A percentile compares a stretch with the other conserved stretches of the same genome.
phyloP scores from a whole-genome alignment of 2,329 filamentous ascomycete species.

The Amphichorda felina region DNA sequence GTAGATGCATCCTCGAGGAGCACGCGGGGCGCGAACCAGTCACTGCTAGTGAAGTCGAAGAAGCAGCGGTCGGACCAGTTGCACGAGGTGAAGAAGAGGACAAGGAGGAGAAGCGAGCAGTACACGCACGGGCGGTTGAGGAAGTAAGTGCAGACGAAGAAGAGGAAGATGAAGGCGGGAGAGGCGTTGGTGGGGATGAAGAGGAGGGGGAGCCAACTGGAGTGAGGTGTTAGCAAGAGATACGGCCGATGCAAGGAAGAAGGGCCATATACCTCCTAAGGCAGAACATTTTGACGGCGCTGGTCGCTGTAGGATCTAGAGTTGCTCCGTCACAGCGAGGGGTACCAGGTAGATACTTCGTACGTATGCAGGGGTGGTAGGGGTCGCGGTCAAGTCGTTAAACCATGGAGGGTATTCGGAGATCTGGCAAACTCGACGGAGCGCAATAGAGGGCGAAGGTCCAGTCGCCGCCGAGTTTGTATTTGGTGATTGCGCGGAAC shows the following conservation, averaged over 20 bases:
- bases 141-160: slow-evolving; percentile 89
- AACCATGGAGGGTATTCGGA: no score
- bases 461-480: no score
- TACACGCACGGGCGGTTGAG: slow-evolving; percentile 95
- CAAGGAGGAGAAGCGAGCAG: slow-evolving; percentile 89
- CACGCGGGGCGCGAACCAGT: slow-evolving; percentile 82
- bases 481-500: no score
- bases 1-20: neutral
- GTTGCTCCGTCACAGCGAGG: no score
- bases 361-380: no score
- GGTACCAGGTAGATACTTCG: no score
- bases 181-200: slow-evolving; percentile 82
- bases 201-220: slow-evolving; percentile 74
- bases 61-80: slow-evolving; percentile 86
- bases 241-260: neutral
- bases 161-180: slow-evolving; percentile 74
- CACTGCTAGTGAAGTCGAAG: slow-evolving; percentile 78
- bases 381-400: no score
- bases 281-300: slow-evolving; percentile 1
- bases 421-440: no score
- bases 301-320: no score
- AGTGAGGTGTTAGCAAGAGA: neutral
- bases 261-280: slow-evolving; percentile 1
- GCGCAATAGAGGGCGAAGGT: no score
- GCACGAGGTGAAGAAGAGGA: slow-evolving; percentile 85